Base-by-base conservation (phyloP, 441 rosid species). In the Erodium chrysanthum region DNA sequence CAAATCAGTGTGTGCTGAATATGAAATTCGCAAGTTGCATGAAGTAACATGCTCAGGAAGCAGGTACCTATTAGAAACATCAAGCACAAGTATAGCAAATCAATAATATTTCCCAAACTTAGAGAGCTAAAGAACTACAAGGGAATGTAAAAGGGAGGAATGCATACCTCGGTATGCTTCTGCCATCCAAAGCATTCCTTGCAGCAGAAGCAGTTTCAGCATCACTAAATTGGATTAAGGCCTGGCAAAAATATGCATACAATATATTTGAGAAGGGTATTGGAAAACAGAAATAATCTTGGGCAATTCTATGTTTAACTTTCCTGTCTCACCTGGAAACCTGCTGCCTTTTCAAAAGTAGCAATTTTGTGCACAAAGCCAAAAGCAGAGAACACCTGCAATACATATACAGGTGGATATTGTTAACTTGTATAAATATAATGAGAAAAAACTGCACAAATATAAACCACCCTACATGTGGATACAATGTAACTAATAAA, bases 281-380 rank as follows among this genome's bases (percentile, higher is more conserved):
- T 50, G 14, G 61, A 68, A 68, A 25, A 5, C 20, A 66, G 42
- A 18, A 12, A 21, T 11, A 37, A 33, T 60, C 69, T 48, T 52
- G 58, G 66, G 67, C 73, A 69, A 5, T 23, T 46, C 60, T 0
- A 10, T 61, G 71, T 35, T 9, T 17, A 52, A 21, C 58, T 65
- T 74, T 35, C 5, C 68, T 23, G 72, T 67, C 78, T 82, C 60
- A 87, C 99, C 89, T 95, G 97, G 79, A 95, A 95, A 67, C 99
- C 97, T 65, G 97, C 93, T 69, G 97, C 97, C 78, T 95, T 95
- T 78, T 95, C 97, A 70, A 95, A 95, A 42, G 97, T 95, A 27
- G 97, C 97, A 76, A 95, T 95, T 82, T 91, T 95, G 86, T 95
- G 96, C 50, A 95, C 99, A 70, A 86, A 95, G 33, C 99, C 99